Conservation (phyloP, 176 grass and related monocot species). For the Raddia distichophylla region DNA sequence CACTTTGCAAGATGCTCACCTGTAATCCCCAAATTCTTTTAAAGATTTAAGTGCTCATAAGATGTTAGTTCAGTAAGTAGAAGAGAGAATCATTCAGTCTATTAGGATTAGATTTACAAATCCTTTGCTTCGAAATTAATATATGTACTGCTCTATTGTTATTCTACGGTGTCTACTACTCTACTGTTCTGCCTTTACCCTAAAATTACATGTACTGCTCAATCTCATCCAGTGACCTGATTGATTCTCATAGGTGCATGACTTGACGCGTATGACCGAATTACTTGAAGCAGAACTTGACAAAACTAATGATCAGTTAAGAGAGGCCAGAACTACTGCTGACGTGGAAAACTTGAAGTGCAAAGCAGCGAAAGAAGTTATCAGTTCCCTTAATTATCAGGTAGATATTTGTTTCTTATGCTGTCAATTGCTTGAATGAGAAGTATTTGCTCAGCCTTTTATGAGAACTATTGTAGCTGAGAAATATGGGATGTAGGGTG, state of each 20-base stretch:
- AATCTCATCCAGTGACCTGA: constrained; percentile 20
- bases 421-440: neutral
- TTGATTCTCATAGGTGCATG: constrained; percentile 54
- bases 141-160: constrained; percentile 22
- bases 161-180: neutral
- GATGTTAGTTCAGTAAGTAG: too few species aligned
- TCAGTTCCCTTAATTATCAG: constrained; percentile 59
- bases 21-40: constrained; percentile 4
- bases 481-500: constrained; percentile 9
- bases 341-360: constrained; percentile 62
- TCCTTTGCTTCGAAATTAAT: neutral
- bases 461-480: neutral
- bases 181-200: constrained; percentile 1
- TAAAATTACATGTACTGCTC: neutral
- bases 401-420: constrained; percentile 35
- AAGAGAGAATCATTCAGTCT: neutral
- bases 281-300: constrained; percentile 69
- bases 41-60: constrained; percentile 1
- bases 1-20: neutral
- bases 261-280: constrained; percentile 54
- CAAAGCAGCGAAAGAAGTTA: constrained; percentile 76
- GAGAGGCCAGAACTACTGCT: constrained; percentile 45
- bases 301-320: constrained; percentile 55
- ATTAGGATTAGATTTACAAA: constrained; percentile 16
- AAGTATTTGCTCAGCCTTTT: neutral